These are phyloP conservation scores for Apiotrichum sp. DNA, from an alignment of 1,284 basidiomycete species.

Conservation along the genomic window DNA sequence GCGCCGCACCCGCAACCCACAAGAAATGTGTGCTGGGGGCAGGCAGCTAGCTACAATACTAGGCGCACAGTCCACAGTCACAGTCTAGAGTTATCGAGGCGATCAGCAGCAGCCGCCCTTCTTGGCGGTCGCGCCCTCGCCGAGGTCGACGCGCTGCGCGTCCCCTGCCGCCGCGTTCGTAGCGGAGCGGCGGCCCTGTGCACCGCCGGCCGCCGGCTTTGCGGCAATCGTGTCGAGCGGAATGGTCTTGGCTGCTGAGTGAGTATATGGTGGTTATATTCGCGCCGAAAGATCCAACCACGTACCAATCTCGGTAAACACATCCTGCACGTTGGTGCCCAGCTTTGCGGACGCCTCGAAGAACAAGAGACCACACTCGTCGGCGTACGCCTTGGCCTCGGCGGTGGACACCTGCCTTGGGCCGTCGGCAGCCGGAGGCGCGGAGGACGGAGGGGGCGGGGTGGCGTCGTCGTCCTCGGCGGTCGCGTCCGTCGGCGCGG, in stretches of 20 bases:
- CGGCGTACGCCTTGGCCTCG: conserved; percentile 94
- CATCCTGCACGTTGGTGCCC: conserved; percentile 89
- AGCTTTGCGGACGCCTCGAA: conserved; percentile 99
- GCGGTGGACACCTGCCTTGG: conserved; percentile 82
- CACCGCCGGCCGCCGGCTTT: conserved; percentile 54
- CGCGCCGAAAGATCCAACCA: too few species aligned
- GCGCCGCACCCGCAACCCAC: background rate
- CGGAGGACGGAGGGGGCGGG: conserved; percentile 37
- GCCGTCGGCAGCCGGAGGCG: conserved; percentile 52
- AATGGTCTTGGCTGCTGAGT: conserved; percentile 76
- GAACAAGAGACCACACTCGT: conserved; percentile 91
- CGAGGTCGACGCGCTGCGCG: conserved; percentile 65
- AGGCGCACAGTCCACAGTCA: too few species aligned
- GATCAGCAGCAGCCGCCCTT: conserved; percentile 42
- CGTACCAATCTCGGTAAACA: conserved; percentile 95
- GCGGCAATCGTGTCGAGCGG: conserved; percentile 90
- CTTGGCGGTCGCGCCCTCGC: conserved; percentile 53
- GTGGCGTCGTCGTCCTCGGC: conserved; percentile 50
- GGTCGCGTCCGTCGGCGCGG: conserved; percentile 46
- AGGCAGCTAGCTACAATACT: too few species aligned
- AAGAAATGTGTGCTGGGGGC: background rate
- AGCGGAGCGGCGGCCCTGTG: conserved; percentile 53
- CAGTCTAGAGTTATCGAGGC: background rate
- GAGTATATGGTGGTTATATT: background rate
- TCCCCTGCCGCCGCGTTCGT: conserved; percentile 53